A percentile compares a stretch with the other conserved stretches of the same genome.
Conservation (phyloP, 164 flowering plant genomes). For the Magnolia sinica region DNA sequence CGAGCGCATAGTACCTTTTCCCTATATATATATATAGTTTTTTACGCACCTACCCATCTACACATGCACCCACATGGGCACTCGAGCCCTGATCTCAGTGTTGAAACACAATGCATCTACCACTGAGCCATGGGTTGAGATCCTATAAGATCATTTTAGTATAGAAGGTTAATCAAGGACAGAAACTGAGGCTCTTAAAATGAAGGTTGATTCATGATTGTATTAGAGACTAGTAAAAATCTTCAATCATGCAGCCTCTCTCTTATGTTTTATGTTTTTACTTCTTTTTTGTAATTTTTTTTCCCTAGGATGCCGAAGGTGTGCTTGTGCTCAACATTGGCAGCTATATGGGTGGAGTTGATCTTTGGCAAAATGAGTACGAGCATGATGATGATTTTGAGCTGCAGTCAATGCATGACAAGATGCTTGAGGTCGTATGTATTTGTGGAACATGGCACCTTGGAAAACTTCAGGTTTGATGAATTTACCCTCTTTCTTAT, state of each 20-base stretch:
- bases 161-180: not conserved
- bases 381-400: slow-evolving; percentile 67
- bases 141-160: not conserved
- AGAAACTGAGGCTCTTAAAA: not conserved
- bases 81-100: not conserved
- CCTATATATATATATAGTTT: no score
- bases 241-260: not conserved
- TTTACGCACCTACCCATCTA: no score
- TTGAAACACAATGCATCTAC: not conserved
- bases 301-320: slow-evolving; percentile 65
- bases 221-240: not conserved
- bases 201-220: not conserved
- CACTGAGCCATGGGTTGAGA: not conserved
- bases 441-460: slow-evolving; percentile 78
- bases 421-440: slow-evolving; percentile 68
- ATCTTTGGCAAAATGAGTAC: slow-evolving; percentile 75
- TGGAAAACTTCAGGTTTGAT: slow-evolving; percentile 69
- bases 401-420: slow-evolving; percentile 70
- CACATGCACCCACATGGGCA: no score
- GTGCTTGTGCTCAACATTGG: slow-evolving; percentile 71
- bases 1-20: no score
- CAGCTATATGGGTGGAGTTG: slow-evolving; percentile 81
- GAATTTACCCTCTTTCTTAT: not conserved
- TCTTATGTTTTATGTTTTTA: not conserved
- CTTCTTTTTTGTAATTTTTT: not conserved